These are phyloP conservation scores for Nitzschia sp. DNA, from an alignment of 108 stramenopile genomes.

Conservation along the genomic window DNA sequence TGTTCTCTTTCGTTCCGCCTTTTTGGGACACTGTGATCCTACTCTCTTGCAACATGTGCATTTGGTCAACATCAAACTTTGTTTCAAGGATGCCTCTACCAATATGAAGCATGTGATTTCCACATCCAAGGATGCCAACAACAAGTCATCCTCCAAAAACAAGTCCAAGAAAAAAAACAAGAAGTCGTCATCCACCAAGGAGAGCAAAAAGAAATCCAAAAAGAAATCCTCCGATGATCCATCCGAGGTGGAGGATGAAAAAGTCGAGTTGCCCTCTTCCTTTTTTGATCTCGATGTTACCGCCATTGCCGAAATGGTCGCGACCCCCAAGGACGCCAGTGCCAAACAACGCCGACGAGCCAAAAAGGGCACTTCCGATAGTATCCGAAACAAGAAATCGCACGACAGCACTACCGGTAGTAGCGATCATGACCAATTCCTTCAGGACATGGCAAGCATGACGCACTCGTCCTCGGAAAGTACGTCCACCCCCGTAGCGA, in stretches of 20 bases:
- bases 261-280: not conserved
- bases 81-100: not conserved
- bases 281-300: not conserved
- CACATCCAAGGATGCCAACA: not conserved
- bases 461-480: not conserved
- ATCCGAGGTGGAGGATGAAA: not conserved
- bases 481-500: too few relatives aligned
- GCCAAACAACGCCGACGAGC: not conserved
- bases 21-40: not conserved
- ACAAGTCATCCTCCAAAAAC: not conserved
- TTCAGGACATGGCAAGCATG: not conserved
- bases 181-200: conserved; percentile 2
- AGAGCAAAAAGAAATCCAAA: not conserved
- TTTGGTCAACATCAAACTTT: conserved; percentile 2
- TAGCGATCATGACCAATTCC: not conserved
- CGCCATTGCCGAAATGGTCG: not conserved
- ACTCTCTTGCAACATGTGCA: not conserved
- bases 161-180: not conserved
- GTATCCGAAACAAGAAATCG: not conserved
- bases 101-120: not conserved
- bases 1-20: not conserved
- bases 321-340: not conserved
- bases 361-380: not conserved
- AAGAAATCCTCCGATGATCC: not conserved
- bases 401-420: not conserved